These are phyloP conservation scores for Plectosphaerella sp. DNA, from an alignment of 2,329 filamentous ascomycete genomes.

Conservation along the genomic window DNA sequence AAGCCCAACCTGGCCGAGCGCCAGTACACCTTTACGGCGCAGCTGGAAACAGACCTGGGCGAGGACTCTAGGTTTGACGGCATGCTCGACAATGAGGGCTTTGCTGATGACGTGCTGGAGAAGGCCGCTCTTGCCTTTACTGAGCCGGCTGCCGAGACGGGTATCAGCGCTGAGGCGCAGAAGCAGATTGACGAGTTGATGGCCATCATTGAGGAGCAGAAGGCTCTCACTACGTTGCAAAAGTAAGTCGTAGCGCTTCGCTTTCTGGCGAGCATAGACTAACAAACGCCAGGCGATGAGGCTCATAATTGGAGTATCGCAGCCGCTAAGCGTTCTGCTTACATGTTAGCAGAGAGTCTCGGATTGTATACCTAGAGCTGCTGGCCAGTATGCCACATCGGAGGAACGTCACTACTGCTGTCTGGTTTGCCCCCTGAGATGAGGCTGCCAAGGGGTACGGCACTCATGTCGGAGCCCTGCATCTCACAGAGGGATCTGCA, in stretches of 20 bases:
- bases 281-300: no score
- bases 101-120: conserved; percentile 42
- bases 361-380: no score
- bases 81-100: conserved; percentile 41
- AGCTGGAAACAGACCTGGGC: conserved; percentile 45
- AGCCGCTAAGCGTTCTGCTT: no score
- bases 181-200: conserved; percentile 31
- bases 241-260: conserved; percentile 16
- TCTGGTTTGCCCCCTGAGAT: no score
- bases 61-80: conserved; percentile 37
- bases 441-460: no score
- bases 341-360: no score
- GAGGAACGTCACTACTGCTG: no score
- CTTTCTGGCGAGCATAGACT: no score
- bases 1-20: conserved; percentile 73
- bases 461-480: no score
- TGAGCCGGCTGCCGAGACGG: conserved; percentile 18
- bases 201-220: conserved; percentile 33
- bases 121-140: conserved; percentile 42
- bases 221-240: conserved; percentile 26
- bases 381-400: no score
- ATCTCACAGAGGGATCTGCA: no score
- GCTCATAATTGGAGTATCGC: no score
- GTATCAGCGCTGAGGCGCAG: conserved; percentile 9
- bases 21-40: conserved; percentile 61